These are phyloP conservation scores for Acacia pycnantha DNA, from an alignment of 331 rosid species.

Conservation along the genomic window DNA sequence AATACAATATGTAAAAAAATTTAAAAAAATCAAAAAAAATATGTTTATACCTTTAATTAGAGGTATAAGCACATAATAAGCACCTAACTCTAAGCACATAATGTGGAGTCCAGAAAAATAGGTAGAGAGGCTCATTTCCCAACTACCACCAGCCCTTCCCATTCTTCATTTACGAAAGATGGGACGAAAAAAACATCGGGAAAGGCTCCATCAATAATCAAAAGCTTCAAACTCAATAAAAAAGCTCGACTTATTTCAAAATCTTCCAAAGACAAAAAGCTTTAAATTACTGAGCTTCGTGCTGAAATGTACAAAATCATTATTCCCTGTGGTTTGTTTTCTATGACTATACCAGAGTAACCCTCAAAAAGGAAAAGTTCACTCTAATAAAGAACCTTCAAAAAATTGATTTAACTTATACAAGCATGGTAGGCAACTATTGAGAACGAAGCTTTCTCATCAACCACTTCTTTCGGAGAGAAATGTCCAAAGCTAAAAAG, in stretches of 20 bases:
- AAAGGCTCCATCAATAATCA: background rate
- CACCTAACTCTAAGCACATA: too few relatives aligned
- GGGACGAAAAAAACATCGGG: background rate
- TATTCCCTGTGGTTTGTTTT: background rate
- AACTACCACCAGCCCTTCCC: background rate
- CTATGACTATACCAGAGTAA: background rate
- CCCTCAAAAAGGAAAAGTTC: background rate
- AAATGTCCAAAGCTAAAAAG: slow-evolving; percentile 56
- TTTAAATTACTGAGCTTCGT: background rate
- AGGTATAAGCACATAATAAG: too few relatives aligned
- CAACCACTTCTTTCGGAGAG: slow-evolving; percentile 73
- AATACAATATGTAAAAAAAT: too few relatives aligned
- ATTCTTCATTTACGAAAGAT: too few relatives aligned
- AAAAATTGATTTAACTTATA: background rate
- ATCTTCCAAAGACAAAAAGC: background rate
- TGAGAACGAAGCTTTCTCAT: slow-evolving; percentile 61
- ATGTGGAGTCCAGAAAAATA: too few relatives aligned
- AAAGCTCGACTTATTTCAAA: background rate
- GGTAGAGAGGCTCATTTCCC: too few relatives aligned
- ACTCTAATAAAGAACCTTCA: background rate
- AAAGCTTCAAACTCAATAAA: background rate
- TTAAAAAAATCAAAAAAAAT: too few relatives aligned
- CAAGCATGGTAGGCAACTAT: background rate
- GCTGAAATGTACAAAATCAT: slow-evolving; percentile 5
- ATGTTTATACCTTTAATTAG: too few relatives aligned